phyloP scores from a whole-genome alignment of 1,284 basidiomycete species.

The Xerocomus cyaneibrunnescens region DNA sequence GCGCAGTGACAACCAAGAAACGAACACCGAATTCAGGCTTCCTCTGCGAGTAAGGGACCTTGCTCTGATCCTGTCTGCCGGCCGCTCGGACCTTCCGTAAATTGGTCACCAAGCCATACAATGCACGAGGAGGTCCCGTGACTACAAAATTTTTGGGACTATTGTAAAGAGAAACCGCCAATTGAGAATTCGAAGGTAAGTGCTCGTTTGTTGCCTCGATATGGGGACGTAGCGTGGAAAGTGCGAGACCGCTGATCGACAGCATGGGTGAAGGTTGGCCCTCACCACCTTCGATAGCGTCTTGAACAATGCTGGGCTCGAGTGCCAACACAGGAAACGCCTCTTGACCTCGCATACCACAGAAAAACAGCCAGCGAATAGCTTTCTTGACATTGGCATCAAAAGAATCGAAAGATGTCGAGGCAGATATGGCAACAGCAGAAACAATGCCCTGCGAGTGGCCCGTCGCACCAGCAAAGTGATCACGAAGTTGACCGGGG shows the following conservation, averaged over 20 bases:
- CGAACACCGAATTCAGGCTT: conserved; percentile 92
- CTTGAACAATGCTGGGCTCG: conserved; percentile 85
- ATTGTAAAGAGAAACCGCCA: conserved; percentile 90
- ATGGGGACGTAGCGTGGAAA: conserved; percentile 80
- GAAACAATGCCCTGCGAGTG: conserved; percentile 97
- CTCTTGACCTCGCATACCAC: conserved; percentile 90
- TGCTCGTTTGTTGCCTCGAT: conserved; percentile 88
- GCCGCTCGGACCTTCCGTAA: conserved; percentile 90
- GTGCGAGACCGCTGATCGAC: conserved; percentile 79
- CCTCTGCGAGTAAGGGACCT: conserved; percentile 90
- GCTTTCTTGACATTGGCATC: conserved; percentile 79
- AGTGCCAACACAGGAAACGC: conserved; percentile 93
- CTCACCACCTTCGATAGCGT: conserved; percentile 90
- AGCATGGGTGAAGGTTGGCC: conserved; percentile 95
- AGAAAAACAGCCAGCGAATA: conserved; percentile 90
- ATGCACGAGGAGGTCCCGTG: conserved; percentile 88
- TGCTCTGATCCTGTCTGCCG: conserved; percentile 89
- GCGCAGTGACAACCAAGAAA: conserved; percentile 93
- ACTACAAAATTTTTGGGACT: conserved; percentile 91
- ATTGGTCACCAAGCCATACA: conserved; percentile 91
- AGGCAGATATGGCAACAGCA: conserved; percentile 85
- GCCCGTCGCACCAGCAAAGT: conserved; percentile 86
- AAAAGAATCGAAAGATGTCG: conserved; percentile 74
- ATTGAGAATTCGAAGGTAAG: conserved; percentile 74
- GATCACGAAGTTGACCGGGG: conserved; percentile 77